Base-by-base conservation (phyloP, 2,329 filamentous ascomycete genomes). In the Pezicula neosporulosa region DNA sequence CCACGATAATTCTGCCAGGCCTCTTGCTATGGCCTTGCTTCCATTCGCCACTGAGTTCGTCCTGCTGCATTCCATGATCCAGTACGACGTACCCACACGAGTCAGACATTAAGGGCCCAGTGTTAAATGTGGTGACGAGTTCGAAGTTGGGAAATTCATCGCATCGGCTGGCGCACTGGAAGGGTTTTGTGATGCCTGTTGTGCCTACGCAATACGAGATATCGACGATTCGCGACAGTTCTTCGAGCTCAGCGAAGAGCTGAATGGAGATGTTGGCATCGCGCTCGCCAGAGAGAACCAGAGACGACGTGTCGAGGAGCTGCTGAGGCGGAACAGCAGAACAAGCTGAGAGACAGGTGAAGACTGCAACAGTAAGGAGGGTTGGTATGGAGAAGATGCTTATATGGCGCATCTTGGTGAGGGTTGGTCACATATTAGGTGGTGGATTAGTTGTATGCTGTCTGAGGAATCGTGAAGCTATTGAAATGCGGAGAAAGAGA, bases 81-180 rank as follows among this genome's bases (percentile, higher is more conserved):
- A 97, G 74, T 0, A 89, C 92, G 51, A 97, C 85, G 70, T 96
- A 99, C 54, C 94, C 94, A 69, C 91, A 97, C 60, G 89, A 95
- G 69, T 97, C 94, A 55, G 86, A 88, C 63, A 97, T 77, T 28
- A 97, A 75, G 10, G 86, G 78, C 0, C 94, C 94, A 0, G 94
- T 97, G 65, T 95, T 92, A 88, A 91, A 99, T 10, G 91, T 89
- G 68, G 81, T 63, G 12, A 94, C 76, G 30, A 99, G 78, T 56
- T 90, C 85, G 59, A 97, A 85, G 3, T 78, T 75, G 1, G 88
- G 83, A 56, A 97, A 97, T 51, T 97, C 90, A 36, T 76, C 75
- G 71, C 94, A 99, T 58, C 89, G 87, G 53, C 89, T 94, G 13
- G 86, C 80, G 70, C 94, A 99, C 30, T 78, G 72, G 68, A 99